Evolutionary conservation across 192 early-diverging fungal genomes (phyloP), one percentile per base, ranked within the genome.

Genomic region (Coemansia sp.): DNA sequence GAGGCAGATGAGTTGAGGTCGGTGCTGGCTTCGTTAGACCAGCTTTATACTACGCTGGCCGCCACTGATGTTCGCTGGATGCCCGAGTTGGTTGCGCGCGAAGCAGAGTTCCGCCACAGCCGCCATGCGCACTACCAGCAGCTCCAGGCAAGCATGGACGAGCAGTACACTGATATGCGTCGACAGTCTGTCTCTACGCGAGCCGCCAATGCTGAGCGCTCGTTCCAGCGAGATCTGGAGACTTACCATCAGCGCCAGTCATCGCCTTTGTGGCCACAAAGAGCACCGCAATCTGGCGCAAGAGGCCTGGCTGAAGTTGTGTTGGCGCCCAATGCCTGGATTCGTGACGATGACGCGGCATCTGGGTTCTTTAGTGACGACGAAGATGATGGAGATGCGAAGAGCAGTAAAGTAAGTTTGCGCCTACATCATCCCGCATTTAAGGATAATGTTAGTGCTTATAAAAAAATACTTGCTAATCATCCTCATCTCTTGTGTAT

Each of bases 181-280:
- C 80, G 71, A 53, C 64, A 71, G 42, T 62, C 62, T 42, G 75
- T 67, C 45, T 63, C 66, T 48, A 59, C 39, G 23, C 80, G 80
- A 5, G 80, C 66, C 1, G 75, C 69, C 38, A 64, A 45, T 29
- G 80, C 80, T 4, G 72, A 53, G 25, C 80, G 74, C 63, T 69
- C 66, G 19, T 82, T 82, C 53, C 72, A 82, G 69, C 72, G 72
- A 58, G 80, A 82, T 57, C 51, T 82, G 32, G 80, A 77, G 36
- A 63, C 19, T n/a, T 82, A 72, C 63, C 72, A 68, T 14, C 77
- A 64, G 25, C 50, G 60, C 59, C 62, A 65, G 62, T 15, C 60
- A 42, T 45, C 32, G 58, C 42, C 68, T 4, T 58, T 59, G 21
- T 32, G 55, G 12, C 23, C 29, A 31, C 55, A 58, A 14, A 15